Evolutionary conservation across 2,329 filamentous ascomycete species (phyloP).

Genomic region (Aplosporella prunicola): DNA sequence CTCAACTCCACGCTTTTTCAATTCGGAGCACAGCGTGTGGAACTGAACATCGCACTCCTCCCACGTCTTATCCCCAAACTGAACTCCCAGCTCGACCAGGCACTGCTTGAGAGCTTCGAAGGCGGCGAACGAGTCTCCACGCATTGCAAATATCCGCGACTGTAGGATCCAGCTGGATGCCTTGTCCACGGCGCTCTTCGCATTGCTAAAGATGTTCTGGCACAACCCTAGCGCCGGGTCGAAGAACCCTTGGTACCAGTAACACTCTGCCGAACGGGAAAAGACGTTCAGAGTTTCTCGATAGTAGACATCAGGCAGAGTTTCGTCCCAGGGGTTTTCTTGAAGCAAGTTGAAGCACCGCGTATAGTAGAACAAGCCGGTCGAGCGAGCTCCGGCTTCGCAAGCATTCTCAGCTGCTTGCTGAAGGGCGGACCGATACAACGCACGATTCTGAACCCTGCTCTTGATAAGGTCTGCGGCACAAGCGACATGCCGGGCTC

Average conservation of each 20-base stretch:
- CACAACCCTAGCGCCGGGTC: conserved; percentile 60
- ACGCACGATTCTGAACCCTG: conserved; percentile 49
- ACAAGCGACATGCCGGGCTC: conserved; percentile 72
- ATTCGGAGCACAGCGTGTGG: conserved; percentile 33
- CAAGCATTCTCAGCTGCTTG: conserved; percentile 69
- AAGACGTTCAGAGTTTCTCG: conserved; percentile 76
- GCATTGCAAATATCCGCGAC: conserved; percentile 66
- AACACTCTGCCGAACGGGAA: conserved; percentile 71
- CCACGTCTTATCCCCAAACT: conserved; percentile 57
- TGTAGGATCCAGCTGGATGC: conserved; percentile 76
- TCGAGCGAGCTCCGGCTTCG: conserved; percentile 73
- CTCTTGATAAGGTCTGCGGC: conserved; percentile 65
- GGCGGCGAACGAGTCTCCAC: conserved; percentile 60
- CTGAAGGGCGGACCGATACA: conserved; percentile 67
- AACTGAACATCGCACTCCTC: conserved; percentile 73
- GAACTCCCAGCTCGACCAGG: conserved; percentile 57
- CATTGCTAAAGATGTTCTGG: conserved; percentile 58
- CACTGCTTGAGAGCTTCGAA: conserved; percentile 63
- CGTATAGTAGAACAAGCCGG: conserved; percentile 72
- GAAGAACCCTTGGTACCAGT: conserved; percentile 67
- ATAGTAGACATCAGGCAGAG: conserved; percentile 64
- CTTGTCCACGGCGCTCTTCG: conserved; percentile 65
- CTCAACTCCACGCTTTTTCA: conserved; percentile 44
- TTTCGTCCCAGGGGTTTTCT: conserved; percentile 64
- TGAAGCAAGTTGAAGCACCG: conserved; percentile 73